Evolutionary conservation across 2,329 filamentous ascomycete species (phyloP).

Genomic region (Aspergillus caelatus): DNA sequence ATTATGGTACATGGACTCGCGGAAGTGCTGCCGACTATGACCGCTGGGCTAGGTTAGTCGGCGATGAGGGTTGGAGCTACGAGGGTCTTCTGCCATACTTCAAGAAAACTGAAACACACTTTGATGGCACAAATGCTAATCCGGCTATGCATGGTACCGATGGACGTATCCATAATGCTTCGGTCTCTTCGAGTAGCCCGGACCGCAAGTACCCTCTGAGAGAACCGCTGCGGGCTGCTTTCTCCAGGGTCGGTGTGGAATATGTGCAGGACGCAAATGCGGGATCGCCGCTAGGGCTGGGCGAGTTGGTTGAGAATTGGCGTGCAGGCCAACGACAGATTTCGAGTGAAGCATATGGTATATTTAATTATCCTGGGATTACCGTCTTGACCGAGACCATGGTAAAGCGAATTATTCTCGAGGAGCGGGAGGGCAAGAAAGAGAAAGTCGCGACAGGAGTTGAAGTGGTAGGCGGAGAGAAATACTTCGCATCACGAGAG

Average conservation of each 20-base stretch:
- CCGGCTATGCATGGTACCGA: conserved; percentile 29
- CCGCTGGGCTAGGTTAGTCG: conserved; percentile 47
- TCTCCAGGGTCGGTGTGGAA: conserved; percentile 38
- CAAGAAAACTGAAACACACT: conserved; percentile 41
- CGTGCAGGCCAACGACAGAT: conserved; percentile 29
- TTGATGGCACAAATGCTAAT: conserved; percentile 22
- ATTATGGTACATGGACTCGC: conserved; percentile 48
- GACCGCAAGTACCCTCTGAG: conserved; percentile 44
- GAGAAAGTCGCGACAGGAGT: conserved; percentile 27
- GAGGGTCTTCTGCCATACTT: conserved; percentile 52
- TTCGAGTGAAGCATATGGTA: conserved; percentile 28
- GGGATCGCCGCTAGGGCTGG: conserved; percentile 32
- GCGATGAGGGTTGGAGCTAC: conserved; percentile 51
- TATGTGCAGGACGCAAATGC: conserved; percentile 28
- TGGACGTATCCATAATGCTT: conserved; percentile 29
- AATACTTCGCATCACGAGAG: conserved; percentile 30
- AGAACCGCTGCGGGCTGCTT: conserved; percentile 39
- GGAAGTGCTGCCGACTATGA: conserved; percentile 51
- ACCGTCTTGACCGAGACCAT: conserved; percentile 27
- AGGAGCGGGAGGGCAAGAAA: conserved; percentile 11
- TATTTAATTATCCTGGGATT: conserved; percentile 13
- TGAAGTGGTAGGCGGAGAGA: conserved; percentile 25
- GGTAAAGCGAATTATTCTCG: conserved; percentile 16
- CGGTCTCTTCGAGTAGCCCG: conserved; percentile 20
- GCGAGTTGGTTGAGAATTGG: conserved; percentile 35